Percentiles rank a stretch among this genome's conserved stretches.
phyloP scores from a whole-genome alignment of 192 early-diverging fungal species.

The Podila clonocystis region DNA sequence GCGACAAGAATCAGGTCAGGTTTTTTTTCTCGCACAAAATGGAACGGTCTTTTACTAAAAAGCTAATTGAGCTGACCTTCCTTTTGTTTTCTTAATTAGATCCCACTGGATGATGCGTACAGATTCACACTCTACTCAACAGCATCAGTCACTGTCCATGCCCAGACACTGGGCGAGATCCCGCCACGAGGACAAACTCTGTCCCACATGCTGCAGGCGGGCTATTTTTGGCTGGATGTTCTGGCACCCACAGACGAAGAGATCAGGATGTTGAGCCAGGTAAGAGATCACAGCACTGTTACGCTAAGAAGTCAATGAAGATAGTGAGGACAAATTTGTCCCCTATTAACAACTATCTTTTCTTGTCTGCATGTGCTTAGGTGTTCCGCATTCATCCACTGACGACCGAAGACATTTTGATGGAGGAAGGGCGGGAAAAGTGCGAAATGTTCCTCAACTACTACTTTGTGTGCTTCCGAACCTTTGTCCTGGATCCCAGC shows the following conservation, averaged over 20 bases:
- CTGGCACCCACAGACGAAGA: conserved; percentile 69
- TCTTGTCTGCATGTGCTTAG: conserved; percentile 25
- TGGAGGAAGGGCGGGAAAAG: conserved; percentile 87
- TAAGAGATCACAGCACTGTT: conserved; percentile 18
- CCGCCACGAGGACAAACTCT: conserved; percentile 51
- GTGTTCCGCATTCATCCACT: conserved; percentile 90
- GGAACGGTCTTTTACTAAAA: not conserved
- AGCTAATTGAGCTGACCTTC: not conserved
- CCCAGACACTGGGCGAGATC: conserved; percentile 63
- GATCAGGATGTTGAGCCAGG: conserved; percentile 65
- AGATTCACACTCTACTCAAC: conserved; percentile 78
- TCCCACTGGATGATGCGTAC: conserved; percentile 48
- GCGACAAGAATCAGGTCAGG: conserved; percentile 40
- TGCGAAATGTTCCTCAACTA: conserved; percentile 91
- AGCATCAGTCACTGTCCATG: conserved; percentile 66
- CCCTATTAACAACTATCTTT: not conserved
- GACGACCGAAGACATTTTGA: conserved; percentile 89
- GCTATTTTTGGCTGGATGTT: conserved; percentile 76
- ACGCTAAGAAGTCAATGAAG: no score
- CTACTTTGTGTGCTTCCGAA: conserved; percentile 86
- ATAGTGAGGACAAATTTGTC: conserved; percentile 7
- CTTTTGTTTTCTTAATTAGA: conserved; percentile 8
- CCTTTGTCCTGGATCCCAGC: conserved; percentile 54
- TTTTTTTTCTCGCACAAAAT: not conserved
- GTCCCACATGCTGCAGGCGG: conserved; percentile 47